These are phyloP conservation scores for Pseudogymnoascus sp. DNA, from an alignment of 2,329 filamentous ascomycete species.

Conservation along the genomic window DNA sequence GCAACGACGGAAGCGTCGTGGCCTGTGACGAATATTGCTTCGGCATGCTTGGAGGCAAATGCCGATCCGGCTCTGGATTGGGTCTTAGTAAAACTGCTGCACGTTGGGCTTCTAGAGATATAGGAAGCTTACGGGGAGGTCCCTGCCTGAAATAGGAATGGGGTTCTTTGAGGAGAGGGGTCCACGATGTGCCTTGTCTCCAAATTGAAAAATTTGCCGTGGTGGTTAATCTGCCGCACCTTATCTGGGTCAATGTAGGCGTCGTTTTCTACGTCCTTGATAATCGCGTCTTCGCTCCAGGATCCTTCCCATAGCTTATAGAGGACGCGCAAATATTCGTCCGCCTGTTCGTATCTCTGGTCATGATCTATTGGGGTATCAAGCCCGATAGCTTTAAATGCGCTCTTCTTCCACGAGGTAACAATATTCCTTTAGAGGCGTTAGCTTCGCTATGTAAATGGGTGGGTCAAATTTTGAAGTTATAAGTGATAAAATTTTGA, in stretches of 20 bases:
- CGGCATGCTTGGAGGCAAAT: conserved; percentile 62
- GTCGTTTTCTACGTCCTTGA: conserved; percentile 47
- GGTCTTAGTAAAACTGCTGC: conserved; percentile 43
- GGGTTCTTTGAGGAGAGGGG: conserved; percentile 59
- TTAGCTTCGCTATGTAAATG: conserved; percentile 54
- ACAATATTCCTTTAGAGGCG: conserved; percentile 53
- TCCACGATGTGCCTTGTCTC: conserved; percentile 57
- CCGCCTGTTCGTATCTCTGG: conserved; percentile 53
- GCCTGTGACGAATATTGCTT: conserved; percentile 60
- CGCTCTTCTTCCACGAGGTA: conserved; percentile 53
- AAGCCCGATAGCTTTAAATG: conserved; percentile 54
- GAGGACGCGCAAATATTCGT: conserved; percentile 55
- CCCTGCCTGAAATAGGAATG: conserved; percentile 62
- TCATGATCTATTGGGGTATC: conserved; percentile 53
- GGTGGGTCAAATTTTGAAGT: conserved; percentile 37
- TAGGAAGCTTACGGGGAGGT: conserved; percentile 52
- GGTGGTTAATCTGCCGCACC: conserved; percentile 57
- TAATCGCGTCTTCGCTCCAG: conserved; percentile 60
- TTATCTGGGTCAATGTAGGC: conserved; percentile 49
- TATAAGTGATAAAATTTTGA: not conserved
- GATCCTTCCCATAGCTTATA: conserved; percentile 62
- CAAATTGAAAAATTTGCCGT: conserved; percentile 53
- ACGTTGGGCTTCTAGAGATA: conserved; percentile 46
- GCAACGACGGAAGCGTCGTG: conserved; percentile 53
- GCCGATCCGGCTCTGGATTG: conserved; percentile 46